These are phyloP conservation scores for Rubus idaeus DNA, from an alignment of 306 rosid species.

Conservation along the genomic window DNA sequence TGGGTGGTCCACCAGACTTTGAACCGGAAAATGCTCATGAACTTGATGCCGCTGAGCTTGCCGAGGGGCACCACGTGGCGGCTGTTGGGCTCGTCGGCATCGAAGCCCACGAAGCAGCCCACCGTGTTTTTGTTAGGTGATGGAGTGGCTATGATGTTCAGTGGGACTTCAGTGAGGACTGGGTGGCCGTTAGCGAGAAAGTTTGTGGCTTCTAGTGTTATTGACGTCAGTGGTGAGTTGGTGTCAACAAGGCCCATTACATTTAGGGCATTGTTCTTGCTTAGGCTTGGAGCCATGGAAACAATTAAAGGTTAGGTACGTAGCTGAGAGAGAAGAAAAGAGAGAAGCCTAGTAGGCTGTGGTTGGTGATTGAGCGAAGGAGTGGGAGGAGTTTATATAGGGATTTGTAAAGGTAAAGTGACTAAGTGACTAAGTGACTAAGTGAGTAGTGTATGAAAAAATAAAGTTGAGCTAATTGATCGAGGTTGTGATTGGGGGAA, in stretches of 20 bases:
- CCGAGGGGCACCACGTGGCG: conserved; percentile 53
- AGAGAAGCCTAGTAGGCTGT: background rate
- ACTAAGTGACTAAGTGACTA: conserved; percentile 5
- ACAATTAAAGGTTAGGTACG: background rate
- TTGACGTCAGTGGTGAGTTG: conserved; percentile 21
- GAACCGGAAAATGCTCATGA: conserved; percentile 66
- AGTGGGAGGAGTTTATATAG: conserved; percentile 9
- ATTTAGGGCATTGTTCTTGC: conserved; percentile 26
- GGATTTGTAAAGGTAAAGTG: background rate
- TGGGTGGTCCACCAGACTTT: conserved; percentile 84
- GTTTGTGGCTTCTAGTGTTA: conserved; percentile 34
- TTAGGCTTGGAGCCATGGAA: conserved; percentile 58
- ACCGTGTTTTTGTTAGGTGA: conserved; percentile 19
- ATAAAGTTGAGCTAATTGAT: background rate
- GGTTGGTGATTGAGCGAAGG: background rate
- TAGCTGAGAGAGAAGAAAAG: background rate
- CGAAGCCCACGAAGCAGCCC: conserved; percentile 63
- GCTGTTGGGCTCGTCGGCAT: conserved; percentile 33
- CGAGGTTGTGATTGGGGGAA: background rate
- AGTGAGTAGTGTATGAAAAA: background rate
- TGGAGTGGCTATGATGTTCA: conserved; percentile 42
- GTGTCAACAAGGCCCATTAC: conserved; percentile 11
- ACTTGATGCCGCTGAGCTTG: conserved; percentile 39
- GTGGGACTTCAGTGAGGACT: conserved; percentile 55
- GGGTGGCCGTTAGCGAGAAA: conserved; percentile 57